A percentile compares a stretch with the other conserved stretches of the same genome.
These are phyloP conservation scores for Leishmania tropica DNA, from an alignment of 208 protist genomes.

Conservation along the genomic window DNA sequence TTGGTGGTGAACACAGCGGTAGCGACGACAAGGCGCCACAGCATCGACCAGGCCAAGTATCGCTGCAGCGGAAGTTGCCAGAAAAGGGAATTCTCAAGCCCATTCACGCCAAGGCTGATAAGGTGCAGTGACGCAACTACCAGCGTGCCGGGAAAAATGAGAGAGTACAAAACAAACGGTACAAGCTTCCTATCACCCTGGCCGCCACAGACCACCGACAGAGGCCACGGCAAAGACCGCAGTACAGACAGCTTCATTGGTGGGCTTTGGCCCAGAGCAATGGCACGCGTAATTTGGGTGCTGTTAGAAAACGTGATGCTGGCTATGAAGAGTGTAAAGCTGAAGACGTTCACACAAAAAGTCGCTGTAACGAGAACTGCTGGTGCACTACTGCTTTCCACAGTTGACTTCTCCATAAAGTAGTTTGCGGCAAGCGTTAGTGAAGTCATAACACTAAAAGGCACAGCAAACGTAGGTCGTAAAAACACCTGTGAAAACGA, in stretches of 20 bases:
- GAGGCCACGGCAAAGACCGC: constrained; percentile 35
- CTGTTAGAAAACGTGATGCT: constrained; percentile 40
- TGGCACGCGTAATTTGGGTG: constrained; percentile 38
- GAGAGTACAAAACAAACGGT: constrained; percentile 40
- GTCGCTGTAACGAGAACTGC: constrained; percentile 31
- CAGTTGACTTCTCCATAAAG: constrained; percentile 43
- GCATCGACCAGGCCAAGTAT: constrained; percentile 39
- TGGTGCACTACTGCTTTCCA: constrained; percentile 40
- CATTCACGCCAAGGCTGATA: constrained; percentile 32
- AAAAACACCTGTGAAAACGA: constrained; percentile 45
- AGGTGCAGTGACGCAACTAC: constrained; percentile 31
- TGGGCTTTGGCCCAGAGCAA: constrained; percentile 42
- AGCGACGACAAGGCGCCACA: constrained; percentile 40
- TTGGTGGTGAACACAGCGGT: constrained; percentile 37
- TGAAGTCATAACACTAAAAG: constrained; percentile 33
- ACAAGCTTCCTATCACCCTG: constrained; percentile 37
- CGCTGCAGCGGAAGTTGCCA: constrained; percentile 44
- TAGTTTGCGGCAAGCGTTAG: constrained; percentile 45
- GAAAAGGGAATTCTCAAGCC: constrained; percentile 24
- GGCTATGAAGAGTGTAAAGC: constrained; percentile 34
- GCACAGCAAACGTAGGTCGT: constrained; percentile 41
- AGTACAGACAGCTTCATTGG: constrained; percentile 35
- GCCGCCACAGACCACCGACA: constrained; percentile 36
- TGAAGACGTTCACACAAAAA: constrained; percentile 37
- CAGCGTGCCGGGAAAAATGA: constrained; percentile 34